Conservation (phyloP, 179 eudicot genomes). For the Actinidia polygama region DNA sequence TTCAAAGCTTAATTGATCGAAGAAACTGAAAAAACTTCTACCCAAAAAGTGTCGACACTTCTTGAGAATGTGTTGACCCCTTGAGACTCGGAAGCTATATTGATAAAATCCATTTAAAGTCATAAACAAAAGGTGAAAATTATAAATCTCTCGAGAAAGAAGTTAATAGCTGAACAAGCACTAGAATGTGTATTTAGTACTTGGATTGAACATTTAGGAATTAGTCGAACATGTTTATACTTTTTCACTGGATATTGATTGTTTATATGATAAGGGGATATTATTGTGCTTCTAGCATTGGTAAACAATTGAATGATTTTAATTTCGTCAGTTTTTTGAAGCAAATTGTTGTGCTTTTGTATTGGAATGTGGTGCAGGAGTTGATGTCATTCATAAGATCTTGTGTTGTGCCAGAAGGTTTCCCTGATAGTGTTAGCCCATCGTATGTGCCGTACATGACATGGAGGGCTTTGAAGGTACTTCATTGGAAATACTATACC, state of each 20-base stretch:
- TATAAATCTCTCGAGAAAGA: too few relatives aligned
- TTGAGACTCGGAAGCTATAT: too few relatives aligned
- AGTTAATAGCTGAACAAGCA: too few relatives aligned
- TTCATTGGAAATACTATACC: not conserved
- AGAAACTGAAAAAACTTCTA: too few relatives aligned
- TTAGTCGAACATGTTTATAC: too few relatives aligned
- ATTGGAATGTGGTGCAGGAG: slow-evolving; percentile 51
- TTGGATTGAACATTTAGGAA: too few relatives aligned
- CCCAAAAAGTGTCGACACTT: too few relatives aligned
- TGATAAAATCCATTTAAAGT: too few relatives aligned
- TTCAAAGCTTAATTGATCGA: too few relatives aligned
- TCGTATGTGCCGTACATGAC: slow-evolving; percentile 99
- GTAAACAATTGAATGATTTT: not conserved
- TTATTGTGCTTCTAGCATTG: not conserved
- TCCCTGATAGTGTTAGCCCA: slow-evolving; percentile 89
- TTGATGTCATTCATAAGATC: slow-evolving; percentile 82
- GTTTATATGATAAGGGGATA: not conserved
- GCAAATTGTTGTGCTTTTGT: not conserved
- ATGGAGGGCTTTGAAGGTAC: slow-evolving; percentile 98
- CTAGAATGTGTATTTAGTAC: too few relatives aligned
- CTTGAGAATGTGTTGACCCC: too few relatives aligned
- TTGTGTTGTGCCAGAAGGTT: slow-evolving; percentile 97
- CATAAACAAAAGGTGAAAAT: too few relatives aligned
- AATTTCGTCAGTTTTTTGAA: not conserved
- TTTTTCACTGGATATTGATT: not conserved